Evolutionary conservation across 2,329 filamentous ascomycete genomes (phyloP).

Genomic region (Fusarium foetens): DNA sequence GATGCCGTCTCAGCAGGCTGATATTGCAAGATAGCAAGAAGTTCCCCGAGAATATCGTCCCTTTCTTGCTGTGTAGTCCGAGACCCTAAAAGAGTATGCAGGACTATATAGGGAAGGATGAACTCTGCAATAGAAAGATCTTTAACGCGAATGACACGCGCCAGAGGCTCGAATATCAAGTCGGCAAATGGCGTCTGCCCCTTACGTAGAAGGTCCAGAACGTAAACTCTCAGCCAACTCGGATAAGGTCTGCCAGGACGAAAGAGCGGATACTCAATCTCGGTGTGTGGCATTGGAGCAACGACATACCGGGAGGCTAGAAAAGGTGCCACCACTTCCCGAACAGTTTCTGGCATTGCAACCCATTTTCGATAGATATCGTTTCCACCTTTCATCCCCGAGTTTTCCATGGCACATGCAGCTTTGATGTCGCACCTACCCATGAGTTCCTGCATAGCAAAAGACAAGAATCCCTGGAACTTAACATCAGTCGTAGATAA

Average conservation of each 20-base stretch:
- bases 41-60: slow-evolving; percentile 74
- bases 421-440: slow-evolving; percentile 78
- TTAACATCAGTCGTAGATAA: slow-evolving; percentile 88
- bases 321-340: slow-evolving; percentile 88
- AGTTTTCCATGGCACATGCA: slow-evolving; percentile 57
- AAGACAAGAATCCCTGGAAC: slow-evolving; percentile 91
- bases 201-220: slow-evolving; percentile 83
- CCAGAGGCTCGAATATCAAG: slow-evolving; percentile 82
- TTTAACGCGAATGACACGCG: slow-evolving; percentile 84
- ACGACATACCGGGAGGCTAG: slow-evolving; percentile 85
- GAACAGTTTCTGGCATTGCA: slow-evolving; percentile 77
- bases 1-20: slow-evolving; percentile 61
- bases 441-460: slow-evolving; percentile 91
- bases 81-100: slow-evolving; percentile 84
- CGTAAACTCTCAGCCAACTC: slow-evolving; percentile 83
- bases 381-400: slow-evolving; percentile 59
- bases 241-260: slow-evolving; percentile 73
- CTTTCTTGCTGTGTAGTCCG: slow-evolving; percentile 68
- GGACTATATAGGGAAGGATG: slow-evolving; percentile 84
- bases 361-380: slow-evolving; percentile 79
- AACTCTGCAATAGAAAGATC: slow-evolving; percentile 89
- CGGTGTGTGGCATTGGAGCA: slow-evolving; percentile 66
- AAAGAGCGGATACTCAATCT: slow-evolving; percentile 82
- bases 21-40: slow-evolving; percentile 78
- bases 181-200: slow-evolving; percentile 78